Percentiles rank a stretch among this genome's conserved stretches.
Conservation (phyloP, 257 asterid species). For the Ilex aquifolium region DNA sequence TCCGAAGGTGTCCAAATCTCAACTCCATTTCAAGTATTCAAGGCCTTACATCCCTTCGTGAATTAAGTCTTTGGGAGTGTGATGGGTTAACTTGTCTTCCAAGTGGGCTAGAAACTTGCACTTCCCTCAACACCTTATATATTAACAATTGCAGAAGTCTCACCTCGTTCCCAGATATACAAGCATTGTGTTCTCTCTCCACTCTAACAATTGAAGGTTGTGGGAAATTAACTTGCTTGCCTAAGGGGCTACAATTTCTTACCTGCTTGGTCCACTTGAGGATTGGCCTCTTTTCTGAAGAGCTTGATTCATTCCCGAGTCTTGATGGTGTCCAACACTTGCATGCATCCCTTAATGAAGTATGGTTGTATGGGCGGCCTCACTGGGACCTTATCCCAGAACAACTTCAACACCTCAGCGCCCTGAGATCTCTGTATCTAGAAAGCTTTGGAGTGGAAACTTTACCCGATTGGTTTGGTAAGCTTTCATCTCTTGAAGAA, state of each 20-base stretch:
- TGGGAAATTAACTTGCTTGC: slow-evolving; percentile 8
- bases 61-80: not conserved
- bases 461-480: slow-evolving; percentile 26
- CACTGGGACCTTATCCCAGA: slow-evolving; percentile 12
- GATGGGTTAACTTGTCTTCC: slow-evolving; percentile 10
- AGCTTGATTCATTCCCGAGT: not conserved
- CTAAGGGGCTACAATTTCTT: slow-evolving; percentile 3
- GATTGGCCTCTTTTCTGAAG: slow-evolving; percentile 8
- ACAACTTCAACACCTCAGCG: slow-evolving; percentile 12
- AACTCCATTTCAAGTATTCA: slow-evolving; percentile 4
- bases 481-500: not conserved
- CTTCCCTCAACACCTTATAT: not conserved
- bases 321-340: slow-evolving; percentile 2
- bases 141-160: not conserved
- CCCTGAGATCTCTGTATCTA: not conserved
- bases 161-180: not conserved
- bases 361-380: not conserved
- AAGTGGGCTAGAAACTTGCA: slow-evolving; percentile 4
- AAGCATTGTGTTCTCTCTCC: slow-evolving; percentile 3
- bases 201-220: not conserved
- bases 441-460: not conserved
- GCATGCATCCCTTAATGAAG: not conserved
- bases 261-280: not conserved
- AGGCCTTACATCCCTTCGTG: slow-evolving; percentile 1
- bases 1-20: not conserved